Percentiles rank a stretch among this genome's conserved stretches.
phyloP scores from a whole-genome alignment of 208 protist genomes.

The Trypanosoma rangeli region DNA sequence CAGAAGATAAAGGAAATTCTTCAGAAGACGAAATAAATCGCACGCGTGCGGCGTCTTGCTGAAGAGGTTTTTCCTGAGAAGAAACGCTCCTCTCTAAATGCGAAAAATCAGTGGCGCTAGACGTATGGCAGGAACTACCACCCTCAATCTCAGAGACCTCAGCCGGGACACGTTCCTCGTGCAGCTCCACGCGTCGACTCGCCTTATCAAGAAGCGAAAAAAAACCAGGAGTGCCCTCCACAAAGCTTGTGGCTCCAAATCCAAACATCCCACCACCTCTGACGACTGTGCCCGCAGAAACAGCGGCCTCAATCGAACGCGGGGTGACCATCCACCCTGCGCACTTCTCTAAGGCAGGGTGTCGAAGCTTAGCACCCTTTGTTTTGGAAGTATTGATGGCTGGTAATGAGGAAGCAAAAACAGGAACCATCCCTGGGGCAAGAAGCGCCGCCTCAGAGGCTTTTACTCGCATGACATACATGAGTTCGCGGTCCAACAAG shows the following conservation, averaged over 20 bases:
- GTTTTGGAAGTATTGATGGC: slow-evolving; percentile 7
- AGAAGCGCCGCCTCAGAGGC: slow-evolving; percentile 65
- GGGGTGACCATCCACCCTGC: slow-evolving; percentile 22
- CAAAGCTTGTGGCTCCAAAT: slow-evolving; percentile 22
- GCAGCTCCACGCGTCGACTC: slow-evolving; percentile 5
- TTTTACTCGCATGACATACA: slow-evolving; percentile 81
- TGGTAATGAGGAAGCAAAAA: slow-evolving; percentile 8
- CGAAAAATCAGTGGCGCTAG: not conserved
- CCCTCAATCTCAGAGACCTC: slow-evolving; percentile 1
- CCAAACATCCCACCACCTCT: slow-evolving; percentile 30
- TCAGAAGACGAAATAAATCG: not conserved
- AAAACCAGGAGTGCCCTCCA: slow-evolving; percentile 22
- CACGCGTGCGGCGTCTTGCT: not conserved
- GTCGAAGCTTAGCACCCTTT: not conserved
- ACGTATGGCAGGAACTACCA: not conserved
- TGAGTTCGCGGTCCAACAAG: slow-evolving; percentile 66
- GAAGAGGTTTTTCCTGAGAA: not conserved
- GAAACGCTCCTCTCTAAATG: not conserved
- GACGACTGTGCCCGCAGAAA: slow-evolving; percentile 7
- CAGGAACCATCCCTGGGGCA: slow-evolving; percentile 16
- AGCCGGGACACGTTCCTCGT: not conserved
- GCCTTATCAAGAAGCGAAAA: slow-evolving; percentile 24
- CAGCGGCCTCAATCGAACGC: slow-evolving; percentile 16
- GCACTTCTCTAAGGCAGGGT: slow-evolving; percentile 22
- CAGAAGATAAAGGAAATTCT: not conserved